Conservation (phyloP, 306 rosid genomes). For the Fragaria nilgerrensis region DNA sequence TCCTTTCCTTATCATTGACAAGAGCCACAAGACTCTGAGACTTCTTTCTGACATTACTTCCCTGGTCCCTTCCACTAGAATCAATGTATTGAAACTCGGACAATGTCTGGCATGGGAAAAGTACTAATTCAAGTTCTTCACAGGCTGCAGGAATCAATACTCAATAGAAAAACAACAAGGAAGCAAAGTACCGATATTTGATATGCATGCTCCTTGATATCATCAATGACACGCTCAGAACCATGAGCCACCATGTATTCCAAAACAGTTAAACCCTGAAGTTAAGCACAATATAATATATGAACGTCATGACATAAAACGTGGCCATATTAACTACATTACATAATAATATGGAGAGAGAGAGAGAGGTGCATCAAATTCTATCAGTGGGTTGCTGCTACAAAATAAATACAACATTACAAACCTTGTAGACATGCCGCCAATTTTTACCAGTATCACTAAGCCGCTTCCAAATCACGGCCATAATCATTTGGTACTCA, state of each 20-base stretch:
- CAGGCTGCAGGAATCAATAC: not conserved
- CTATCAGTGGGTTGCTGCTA: conserved; percentile 14
- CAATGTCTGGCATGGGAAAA: conserved; percentile 51
- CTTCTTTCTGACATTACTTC: conserved; percentile 84
- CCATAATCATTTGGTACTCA: conserved; percentile 95
- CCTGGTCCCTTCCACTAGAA: conserved; percentile 92
- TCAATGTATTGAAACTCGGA: conserved; percentile 79
- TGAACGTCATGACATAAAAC: conserved; percentile 9
- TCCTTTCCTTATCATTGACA: conserved; percentile 85
- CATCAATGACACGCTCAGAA: conserved; percentile 92
- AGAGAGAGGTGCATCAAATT: conserved; percentile 3
- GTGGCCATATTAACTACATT: not conserved
- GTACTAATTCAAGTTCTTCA: conserved; percentile 21
- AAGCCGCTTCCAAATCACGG: conserved; percentile 91
- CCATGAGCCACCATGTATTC: conserved; percentile 96
- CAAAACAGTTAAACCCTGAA: conserved; percentile 84
- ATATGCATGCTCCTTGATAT: conserved; percentile 90
- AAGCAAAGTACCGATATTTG: conserved; percentile 78
- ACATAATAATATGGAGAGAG: not conserved
- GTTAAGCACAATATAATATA: conserved; percentile 17
- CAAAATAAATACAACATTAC: conserved; percentile 16
- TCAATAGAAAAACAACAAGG: conserved; percentile 1
- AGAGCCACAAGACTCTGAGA: conserved; percentile 77
- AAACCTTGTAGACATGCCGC: conserved; percentile 99
- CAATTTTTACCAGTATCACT: conserved; percentile 98